Percentiles rank a stretch among this genome's conserved stretches.
Conservation (phyloP, 352 stramenopile species). For the Aphanomyces astaci region DNA sequence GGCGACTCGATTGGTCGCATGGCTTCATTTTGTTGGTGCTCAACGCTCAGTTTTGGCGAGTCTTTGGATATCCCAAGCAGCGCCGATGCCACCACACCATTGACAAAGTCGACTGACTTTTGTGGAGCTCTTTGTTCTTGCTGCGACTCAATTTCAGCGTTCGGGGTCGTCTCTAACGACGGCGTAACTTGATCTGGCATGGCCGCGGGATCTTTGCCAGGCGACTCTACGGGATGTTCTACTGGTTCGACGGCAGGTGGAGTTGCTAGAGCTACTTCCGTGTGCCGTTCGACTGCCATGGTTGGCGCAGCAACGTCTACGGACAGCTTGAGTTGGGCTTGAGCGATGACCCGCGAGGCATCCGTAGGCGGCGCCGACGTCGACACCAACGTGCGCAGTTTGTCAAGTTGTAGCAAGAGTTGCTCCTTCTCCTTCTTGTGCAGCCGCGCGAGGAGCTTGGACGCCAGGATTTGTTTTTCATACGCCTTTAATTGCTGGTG, state of each 20-base stretch:
- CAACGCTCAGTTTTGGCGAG: background rate
- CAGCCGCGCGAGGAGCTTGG: slow-evolving; percentile 56
- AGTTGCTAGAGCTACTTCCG: too few relatives aligned
- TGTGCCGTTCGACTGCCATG: background rate
- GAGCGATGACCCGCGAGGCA: background rate
- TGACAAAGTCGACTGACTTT: background rate
- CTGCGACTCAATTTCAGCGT: background rate
- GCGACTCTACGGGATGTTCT: too few relatives aligned
- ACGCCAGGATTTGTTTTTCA: slow-evolving; percentile 54
- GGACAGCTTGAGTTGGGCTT: background rate
- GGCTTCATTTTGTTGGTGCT: background rate
- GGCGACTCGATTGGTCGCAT: background rate
- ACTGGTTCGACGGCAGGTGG: too few relatives aligned
- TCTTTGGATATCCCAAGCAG: background rate
- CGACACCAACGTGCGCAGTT: slow-evolving; percentile 26
- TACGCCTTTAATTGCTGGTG: slow-evolving; percentile 39
- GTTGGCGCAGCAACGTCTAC: background rate
- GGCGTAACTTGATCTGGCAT: too few relatives aligned
- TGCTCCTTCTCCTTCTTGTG: slow-evolving; percentile 67
- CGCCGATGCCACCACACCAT: background rate
- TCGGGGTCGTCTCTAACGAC: too few relatives aligned
- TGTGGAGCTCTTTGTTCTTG: background rate
- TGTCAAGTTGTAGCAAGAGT: slow-evolving; percentile 36
- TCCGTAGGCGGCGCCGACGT: slow-evolving; percentile 6
- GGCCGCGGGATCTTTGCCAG: too few relatives aligned